Base-by-base conservation (phyloP, 108 stramenopile species). In the Nitzschia inconspicua region DNA sequence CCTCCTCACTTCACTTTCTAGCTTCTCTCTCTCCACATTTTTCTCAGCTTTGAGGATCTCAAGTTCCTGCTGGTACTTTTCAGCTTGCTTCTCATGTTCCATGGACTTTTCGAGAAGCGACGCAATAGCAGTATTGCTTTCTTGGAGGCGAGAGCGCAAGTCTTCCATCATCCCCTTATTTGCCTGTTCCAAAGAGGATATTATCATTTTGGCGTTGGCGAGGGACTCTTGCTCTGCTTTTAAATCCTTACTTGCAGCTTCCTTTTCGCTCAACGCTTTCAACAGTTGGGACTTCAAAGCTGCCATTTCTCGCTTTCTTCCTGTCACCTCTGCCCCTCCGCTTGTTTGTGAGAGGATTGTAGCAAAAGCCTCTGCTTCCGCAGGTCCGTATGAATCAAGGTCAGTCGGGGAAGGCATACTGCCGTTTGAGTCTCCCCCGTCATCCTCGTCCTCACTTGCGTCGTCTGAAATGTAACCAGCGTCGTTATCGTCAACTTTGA, bases 151-250 rank as follows among this genome's bases (percentile, higher is more conserved):
- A 8, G 68, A 66, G 29, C 77, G 73, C 22, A 76, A 36, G 44
- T 84, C 76, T 62, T 78, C 78, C 62, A 75, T 65, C 74, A 84
- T 84, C 34, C 65, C 71, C 53, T 84, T 84, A 67, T 80, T 84
- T 13, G 83, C 75, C 40, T 78, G 61, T 42, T 84, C 83, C 36
- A 84, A 42, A 19, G 79, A 80, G 3, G 83, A 80, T 61, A 84
- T 84, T 22, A 84, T 84, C 77, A 84, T 73, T 47, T 84, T 84
- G 35, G 83, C 83, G 48, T 84, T 80, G 10, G 79, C 83, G 16
- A 84, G 47, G 16, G 73, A 69, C 18, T 80, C 76, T 18, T 59
- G 31, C 58, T 80, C 67, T 14, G 47, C 53, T 43, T 80, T 48
- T 11, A 79, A 55, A 42, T 74, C 63, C 35, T 73, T 68, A 8